Base-by-base conservation (phyloP, 805 yeast genomes). In the Ogataea paraovalis region DNA sequence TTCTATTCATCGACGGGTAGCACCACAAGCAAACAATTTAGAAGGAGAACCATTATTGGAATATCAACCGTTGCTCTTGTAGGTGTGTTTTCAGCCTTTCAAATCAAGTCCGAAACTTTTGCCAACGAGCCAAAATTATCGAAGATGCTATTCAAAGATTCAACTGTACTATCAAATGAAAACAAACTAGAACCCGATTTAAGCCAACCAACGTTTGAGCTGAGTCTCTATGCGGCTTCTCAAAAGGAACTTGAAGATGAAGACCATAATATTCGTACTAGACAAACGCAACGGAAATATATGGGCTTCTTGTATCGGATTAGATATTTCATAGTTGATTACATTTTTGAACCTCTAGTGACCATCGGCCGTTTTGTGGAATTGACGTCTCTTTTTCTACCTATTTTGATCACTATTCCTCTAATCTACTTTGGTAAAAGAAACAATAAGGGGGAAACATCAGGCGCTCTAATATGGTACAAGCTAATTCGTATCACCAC, bases 391-490 rank as follows among this genome's bases (percentile, higher is more conserved):
- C 67, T 91, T 1, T 87, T 92, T 49, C 42, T 83, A 2, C 98
- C 98, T 0, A 76, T 90, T 5, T 50, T 88, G 3, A 32, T 82
- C 7, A 45, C 75, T 0, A 73, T 80, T n/a, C 97, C 97, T 1
- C 69, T 87, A 3, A 59, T 76, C 36, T 75, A 71, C 66, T 71
- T 77, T 52, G 89, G 87, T 0, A 67, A 72, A 14, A 65, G 66
- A 40, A 65, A 64, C 18, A 49, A 56, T 33, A 54, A 59, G 5
- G 69, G 70, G 41, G 80, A 76, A 19, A 72, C 83, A 30, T 60
- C 74, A 3, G 96, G 96, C 0, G 78, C 87, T 1, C 56, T 75
- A 18, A 37, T 80, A 19, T 92, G 97, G 97, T 91, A 78, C 65
- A 66, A 67, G 45, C 66, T 80, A 41, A 67, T 92, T 19, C 74